Conservation (phyloP, 2,329 filamentous ascomycete species). For the Pseudogymnoascus sp. region DNA sequence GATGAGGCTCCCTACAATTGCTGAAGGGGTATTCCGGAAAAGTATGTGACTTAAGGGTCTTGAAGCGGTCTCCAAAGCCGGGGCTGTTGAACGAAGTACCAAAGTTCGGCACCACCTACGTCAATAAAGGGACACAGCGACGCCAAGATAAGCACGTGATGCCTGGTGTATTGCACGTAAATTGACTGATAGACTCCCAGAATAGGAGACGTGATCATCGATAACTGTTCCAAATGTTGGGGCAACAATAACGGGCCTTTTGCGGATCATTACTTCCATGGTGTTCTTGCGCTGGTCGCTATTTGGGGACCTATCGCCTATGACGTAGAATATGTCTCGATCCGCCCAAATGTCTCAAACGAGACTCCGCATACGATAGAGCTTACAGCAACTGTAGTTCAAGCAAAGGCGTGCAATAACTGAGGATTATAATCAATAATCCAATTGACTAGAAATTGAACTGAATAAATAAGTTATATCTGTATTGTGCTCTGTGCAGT, state of each 20-base stretch:
- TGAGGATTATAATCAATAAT: not conserved
- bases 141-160: not conserved
- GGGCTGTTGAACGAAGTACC: not conserved
- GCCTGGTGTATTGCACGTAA: not conserved
- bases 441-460: not conserved
- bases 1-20: not conserved
- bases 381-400: not conserved
- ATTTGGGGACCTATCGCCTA: not conserved
- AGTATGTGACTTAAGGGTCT: not conserved
- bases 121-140: not conserved
- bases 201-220: conserved; percentile 3
- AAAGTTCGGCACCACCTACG: not conserved
- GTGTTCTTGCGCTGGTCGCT: not conserved
- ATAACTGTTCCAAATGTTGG: not conserved
- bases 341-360: not conserved
- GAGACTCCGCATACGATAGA: not conserved
- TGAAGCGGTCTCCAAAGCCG: not conserved
- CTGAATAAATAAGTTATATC: not conserved
- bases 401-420: not conserved
- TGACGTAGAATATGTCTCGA: not conserved
- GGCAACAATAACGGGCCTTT: not conserved
- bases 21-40: not conserved
- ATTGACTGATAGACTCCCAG: not conserved
- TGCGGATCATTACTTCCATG: not conserved
- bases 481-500: not conserved